Evolutionary conservation across 2,329 filamentous ascomycete species (phyloP), one percentile per base, ranked within the genome.

Genomic region (Claviceps capensis): DNA sequence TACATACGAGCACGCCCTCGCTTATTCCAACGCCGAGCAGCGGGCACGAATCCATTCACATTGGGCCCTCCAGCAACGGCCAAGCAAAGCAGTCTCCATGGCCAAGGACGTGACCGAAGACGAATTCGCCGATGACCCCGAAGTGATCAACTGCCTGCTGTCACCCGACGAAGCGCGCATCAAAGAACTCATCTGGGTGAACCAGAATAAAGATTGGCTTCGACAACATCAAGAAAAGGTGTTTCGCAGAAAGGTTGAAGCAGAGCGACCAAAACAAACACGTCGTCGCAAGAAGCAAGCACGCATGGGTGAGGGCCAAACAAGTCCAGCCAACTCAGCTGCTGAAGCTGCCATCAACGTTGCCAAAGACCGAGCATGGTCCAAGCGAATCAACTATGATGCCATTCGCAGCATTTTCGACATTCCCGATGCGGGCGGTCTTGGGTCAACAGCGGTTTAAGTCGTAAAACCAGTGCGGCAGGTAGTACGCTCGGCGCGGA

Each of bases 121-220:
- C 53, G 90, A 96, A 62, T 96, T 97, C 61, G 86, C 83, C 40
- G 82, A 94, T 59, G 93, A 98, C 56, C 85, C 83, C 0, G 93
- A 98, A 66, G 88, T 98, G 5, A 72, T 77, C 54, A 86, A 86
- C 60, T 95, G 90, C 62, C 68, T 89, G 38, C 75, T 97, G 5
- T 78, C 77, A 0, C 78, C 83, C 1, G 78, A 81, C 3, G 90
- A 97, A 68, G 79, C 83, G 2, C 78, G 78, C 37, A 80, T 89
- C 62, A 97, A 96, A 66, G 90, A 96, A 66, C 81, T 82, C 54
- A 86, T 97, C 50, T 98, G 93, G 93, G 82, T 95, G 44, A 90
- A 91, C 54, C 83, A 90, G 63, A 97, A 98, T 67, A 89, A 93
- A 64, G 88, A 94, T 58, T 98, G 90, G 79, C 75, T 98, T 41